Conservation (phyloP, 768 basidiomycete species). For the Fibroporia radiculosa region DNA sequence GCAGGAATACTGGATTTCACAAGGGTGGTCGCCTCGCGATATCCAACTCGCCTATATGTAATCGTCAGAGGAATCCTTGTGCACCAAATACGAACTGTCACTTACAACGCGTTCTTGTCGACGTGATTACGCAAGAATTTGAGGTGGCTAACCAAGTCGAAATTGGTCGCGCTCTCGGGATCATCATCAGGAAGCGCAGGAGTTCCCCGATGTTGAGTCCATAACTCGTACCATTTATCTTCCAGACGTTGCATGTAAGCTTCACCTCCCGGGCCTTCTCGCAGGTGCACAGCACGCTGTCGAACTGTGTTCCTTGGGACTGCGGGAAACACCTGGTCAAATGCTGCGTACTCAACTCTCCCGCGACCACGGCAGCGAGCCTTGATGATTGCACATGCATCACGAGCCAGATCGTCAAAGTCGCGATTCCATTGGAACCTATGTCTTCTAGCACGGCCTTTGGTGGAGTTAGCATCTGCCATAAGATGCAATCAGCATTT, state of each 20-base stretch:
- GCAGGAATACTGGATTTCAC: slow-evolving; percentile 31
- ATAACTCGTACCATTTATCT: slow-evolving; percentile 74
- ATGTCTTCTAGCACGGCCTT: slow-evolving; percentile 37
- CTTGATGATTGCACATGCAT: slow-evolving; percentile 75
- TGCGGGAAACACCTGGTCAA: slow-evolving; percentile 74
- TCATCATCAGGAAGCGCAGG: slow-evolving; percentile 64
- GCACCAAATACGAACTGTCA: slow-evolving; percentile 18
- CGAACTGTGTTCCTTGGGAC: slow-evolving; percentile 69
- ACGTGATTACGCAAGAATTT: slow-evolving; percentile 74
- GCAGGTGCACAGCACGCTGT: slow-evolving; percentile 53
- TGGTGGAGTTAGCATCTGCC: slow-evolving; percentile 9
- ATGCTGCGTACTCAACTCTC: slow-evolving; percentile 62
- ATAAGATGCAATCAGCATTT: neutral
- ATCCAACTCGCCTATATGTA: slow-evolving; percentile 52
- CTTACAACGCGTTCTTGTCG: slow-evolving; percentile 84
- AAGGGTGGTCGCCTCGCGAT: slow-evolving; percentile 37
- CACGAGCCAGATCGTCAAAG: slow-evolving; percentile 83
- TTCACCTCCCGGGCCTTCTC: slow-evolving; percentile 57
- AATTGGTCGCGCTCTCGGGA: slow-evolving; percentile 57
- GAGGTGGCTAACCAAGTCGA: slow-evolving; percentile 75
- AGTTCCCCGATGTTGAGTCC: slow-evolving; percentile 65
- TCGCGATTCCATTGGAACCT: slow-evolving; percentile 81
- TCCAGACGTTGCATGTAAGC: slow-evolving; percentile 74
- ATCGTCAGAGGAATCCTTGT: neutral
- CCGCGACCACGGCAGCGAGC: slow-evolving; percentile 60